Base-by-base conservation (phyloP, 1,284 basidiomycete genomes). In the Apiotrichum siamense region DNA sequence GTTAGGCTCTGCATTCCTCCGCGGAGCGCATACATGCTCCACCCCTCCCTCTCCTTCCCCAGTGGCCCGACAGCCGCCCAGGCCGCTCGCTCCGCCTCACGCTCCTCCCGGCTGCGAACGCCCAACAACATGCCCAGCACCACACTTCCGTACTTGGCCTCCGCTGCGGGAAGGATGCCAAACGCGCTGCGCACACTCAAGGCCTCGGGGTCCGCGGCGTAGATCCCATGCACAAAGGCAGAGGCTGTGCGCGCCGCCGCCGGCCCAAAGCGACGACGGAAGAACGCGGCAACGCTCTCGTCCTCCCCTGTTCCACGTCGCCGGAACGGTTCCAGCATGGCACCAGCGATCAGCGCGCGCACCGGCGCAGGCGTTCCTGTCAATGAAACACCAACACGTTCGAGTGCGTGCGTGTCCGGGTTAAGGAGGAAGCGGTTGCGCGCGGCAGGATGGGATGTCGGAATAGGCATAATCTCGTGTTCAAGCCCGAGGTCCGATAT, bases 181-280 rank as follows among this genome's bases (percentile, higher is more conserved):
- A 97, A 88, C 1, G 88, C 80, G 4, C 88, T 80, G 2, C 84
- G 79, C 0, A 90, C 77, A 56, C 88, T 91, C 10, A 97, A 74
- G 31, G 76, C 63, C 1, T 85, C 75, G 3, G 89, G 82, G 63
- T 94, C 90, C 0, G 88, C 83, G 1, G 90, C 91, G 67, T 96
- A 97, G 54, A 98, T 87, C 0, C 93, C 94, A 63, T 97, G 93
- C 1, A 92, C 81, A 56, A 97, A 77, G 0, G 92, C 87, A 50
- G 86, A 88, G 3, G 87, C 84, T 44, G 96, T 79, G 11, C 82
- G 79, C 0, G 91, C 88, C 49, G 93, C 81, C 1, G 77, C 70
- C 2, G 76, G 65, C 0, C 90, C 89, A 52, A 97, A 87, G 12
- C 90, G 79, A 5, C 89, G 79, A 0, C 80, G 70, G 50, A 97